Conservation (phyloP, 257 asterid genomes). For the Cruciata laevipes region DNA sequence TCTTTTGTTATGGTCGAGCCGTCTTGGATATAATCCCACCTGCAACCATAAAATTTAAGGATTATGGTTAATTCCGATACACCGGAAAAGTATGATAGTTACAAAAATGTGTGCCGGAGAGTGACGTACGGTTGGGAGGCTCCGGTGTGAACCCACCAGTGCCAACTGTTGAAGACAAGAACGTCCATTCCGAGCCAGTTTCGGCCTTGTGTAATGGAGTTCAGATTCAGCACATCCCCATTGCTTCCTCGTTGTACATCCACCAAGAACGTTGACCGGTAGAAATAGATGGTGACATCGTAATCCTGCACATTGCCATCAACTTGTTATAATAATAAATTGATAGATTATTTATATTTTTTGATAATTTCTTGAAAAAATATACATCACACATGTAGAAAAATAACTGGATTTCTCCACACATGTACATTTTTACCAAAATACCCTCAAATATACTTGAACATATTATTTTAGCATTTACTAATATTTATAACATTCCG, state of each 20-base stretch:
- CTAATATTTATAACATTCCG: too few relatives aligned
- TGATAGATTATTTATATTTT: too few relatives aligned
- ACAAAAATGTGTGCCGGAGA: not conserved
- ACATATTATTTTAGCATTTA: too few relatives aligned
- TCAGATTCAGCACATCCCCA: constrained; percentile 27
- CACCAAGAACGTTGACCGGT: constrained; percentile 27
- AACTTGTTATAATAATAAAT: not conserved
- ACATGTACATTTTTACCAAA: too few relatives aligned
- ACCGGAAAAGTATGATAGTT: not conserved
- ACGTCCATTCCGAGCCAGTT: constrained; percentile 37
- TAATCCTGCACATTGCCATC: constrained; percentile 22
- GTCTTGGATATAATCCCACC: constrained; percentile 52
- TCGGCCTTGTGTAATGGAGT: constrained; percentile 29
- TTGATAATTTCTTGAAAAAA: not conserved
- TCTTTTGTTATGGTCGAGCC: constrained; percentile 32
- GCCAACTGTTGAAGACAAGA: constrained; percentile 39
- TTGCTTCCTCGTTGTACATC: constrained; percentile 21
- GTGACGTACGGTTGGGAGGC: constrained; percentile 26
- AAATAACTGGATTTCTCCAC: too few relatives aligned
- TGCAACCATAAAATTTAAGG: constrained; percentile 6
- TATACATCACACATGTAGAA: not conserved
- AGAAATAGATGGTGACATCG: constrained; percentile 25
- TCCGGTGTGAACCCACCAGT: constrained; percentile 44
- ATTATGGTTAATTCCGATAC: not conserved
- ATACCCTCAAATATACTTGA: too few relatives aligned